A percentile compares a stretch with the other conserved stretches of the same genome.
Conservation (phyloP, 345 rosid genomes). For the Ceriops zippeliana region DNA sequence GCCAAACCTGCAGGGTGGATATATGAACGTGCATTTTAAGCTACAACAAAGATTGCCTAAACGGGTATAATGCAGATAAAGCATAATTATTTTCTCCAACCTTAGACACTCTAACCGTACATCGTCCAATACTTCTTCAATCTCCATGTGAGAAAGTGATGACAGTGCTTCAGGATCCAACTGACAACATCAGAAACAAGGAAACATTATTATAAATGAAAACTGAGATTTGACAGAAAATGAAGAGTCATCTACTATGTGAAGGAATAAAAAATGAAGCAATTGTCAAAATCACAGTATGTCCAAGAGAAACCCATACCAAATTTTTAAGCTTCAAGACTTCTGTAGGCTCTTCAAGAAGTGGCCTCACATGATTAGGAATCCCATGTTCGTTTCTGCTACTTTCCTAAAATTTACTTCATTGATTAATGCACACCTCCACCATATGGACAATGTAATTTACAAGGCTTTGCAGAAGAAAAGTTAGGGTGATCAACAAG, state of each 20-base stretch:
- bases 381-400: constrained; percentile 44
- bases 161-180: constrained; percentile 49
- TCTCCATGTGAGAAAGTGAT: constrained; percentile 49
- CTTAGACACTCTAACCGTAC: constrained; percentile 83
- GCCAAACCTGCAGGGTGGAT: constrained; percentile 75
- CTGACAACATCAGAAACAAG: constrained; percentile 27
- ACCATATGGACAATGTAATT: background rate
- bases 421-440: constrained; percentile 25
- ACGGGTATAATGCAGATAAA: constrained; percentile 17
- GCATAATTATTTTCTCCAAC: constrained; percentile 32
- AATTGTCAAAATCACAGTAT: constrained; percentile 1
- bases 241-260: background rate
- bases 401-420: constrained; percentile 40
- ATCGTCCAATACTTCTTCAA: constrained; percentile 82
- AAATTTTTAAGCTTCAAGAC: constrained; percentile 77
- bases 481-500: constrained; percentile 14
- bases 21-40: constrained; percentile 11
- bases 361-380: constrained; percentile 74
- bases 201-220: constrained; percentile 15
- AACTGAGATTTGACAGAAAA: background rate
- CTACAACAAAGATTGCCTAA: background rate
- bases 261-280: constrained; percentile 2
- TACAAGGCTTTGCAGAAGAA: constrained; percentile 7
- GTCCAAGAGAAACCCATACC: constrained; percentile 40
- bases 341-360: constrained; percentile 68